Base-by-base conservation (phyloP, 2,329 filamentous ascomycete genomes). In the Aspergillus terreus region DNA sequence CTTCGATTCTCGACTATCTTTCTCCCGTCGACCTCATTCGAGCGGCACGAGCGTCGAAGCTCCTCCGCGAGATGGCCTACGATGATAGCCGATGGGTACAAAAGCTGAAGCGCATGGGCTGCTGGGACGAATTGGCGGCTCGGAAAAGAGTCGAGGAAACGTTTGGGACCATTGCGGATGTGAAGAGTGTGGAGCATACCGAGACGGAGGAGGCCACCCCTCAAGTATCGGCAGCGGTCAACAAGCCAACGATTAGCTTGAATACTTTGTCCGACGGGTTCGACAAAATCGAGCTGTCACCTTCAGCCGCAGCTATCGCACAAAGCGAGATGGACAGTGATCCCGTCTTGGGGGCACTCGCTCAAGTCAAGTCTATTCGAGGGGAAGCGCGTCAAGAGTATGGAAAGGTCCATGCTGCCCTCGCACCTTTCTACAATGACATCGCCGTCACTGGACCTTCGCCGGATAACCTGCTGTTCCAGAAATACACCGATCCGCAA, bases 31-130 rank as follows among this genome's bases (percentile, higher is more conserved):
- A 96, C 70, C 85, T 95, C 63, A 82, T 97, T 68, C 84, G 85
- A 60, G 92, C 90, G 67, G 92, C 94, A 42, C 85, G 87, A 57
- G 85, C 88, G 21, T 96, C 90, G 52, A 87, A 83, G 66, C 88
- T 90, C 54, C 83, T 97, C 80, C 87, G 88, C 67, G 94, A 99
- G 73, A 99, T 99, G 92, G 92, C 96, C 3, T 99, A 97, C 72
- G 94, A 99, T 70, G 94, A 99, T 71, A 90, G 91, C 46, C 82
- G 92, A 75, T 99, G 94, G 94, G 88, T 97, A 36, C 84, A 89
- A 57, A 82, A 89, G 57, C 73, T 99, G 49, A 88, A 88, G 67
- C 85, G 81, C 52, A 96, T 99, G 85, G 89, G 87, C 2, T 87
- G 88, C 59, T 99, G 94, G 94, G 87, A 95, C 65, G 94, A 99